A percentile compares a stretch with the other conserved stretches of the same genome.
Conservation (phyloP, 169 alveolate genomes). For the Plasmodium malariae region DNA sequence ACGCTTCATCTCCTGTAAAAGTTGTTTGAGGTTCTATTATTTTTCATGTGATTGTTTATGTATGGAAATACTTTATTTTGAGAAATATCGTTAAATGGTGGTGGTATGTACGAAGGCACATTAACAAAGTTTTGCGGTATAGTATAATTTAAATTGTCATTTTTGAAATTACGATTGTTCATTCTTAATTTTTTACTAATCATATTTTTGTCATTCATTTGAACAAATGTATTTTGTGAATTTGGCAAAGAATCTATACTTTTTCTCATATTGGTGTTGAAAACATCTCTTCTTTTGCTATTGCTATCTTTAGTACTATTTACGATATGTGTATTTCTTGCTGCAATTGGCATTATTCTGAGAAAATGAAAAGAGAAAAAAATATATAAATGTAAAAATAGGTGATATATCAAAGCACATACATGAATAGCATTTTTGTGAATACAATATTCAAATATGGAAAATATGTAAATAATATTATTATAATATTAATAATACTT, state of each 20-base stretch:
- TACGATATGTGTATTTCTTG: constrained; percentile 16
- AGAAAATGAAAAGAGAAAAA: not conserved
- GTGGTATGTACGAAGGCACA: constrained; percentile 17
- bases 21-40: constrained; percentile 30
- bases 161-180: constrained; percentile 17
- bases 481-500: too few relatives aligned
- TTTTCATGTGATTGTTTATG: constrained; percentile 28
- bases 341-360: constrained; percentile 14
- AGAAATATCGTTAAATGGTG: constrained; percentile 21
- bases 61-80: constrained; percentile 25
- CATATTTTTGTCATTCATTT: constrained; percentile 54
- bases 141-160: constrained; percentile 29
- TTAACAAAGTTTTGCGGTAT: constrained; percentile 19
- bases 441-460: too few relatives aligned
- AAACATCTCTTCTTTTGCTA: constrained; percentile 23
- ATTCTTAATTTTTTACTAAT: constrained; percentile 20
- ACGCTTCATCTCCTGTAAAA: constrained; percentile 9
- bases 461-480: too few relatives aligned
- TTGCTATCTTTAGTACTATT: constrained; percentile 11
- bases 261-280: not conserved
- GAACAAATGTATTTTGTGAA: constrained; percentile 11
- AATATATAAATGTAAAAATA: too few relatives aligned
- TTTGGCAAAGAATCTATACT: constrained; percentile 10
- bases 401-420: too few relatives aligned
- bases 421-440: too few relatives aligned